Evolutionary conservation across 805 yeast genomes (phyloP), one percentile per base, ranked within the genome.

Genomic region (Nakazawaea populi): DNA sequence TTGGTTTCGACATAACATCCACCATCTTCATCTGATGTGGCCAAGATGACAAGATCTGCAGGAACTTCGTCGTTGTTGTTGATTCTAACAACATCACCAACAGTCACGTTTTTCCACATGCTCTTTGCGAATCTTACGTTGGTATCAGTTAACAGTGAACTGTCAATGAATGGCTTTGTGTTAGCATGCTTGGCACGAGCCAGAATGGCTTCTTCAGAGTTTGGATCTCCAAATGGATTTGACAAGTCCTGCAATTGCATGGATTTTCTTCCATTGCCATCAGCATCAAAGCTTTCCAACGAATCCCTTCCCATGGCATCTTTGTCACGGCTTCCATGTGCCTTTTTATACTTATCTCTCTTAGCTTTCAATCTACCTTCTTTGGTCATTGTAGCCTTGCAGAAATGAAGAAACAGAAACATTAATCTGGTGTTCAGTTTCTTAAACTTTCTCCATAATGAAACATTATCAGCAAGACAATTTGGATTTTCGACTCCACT

Each of bases 11-110:
- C 70, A 55, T 71, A 76, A 66, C 91, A 85, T 47, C 77, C 79
- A 47, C 84, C 85, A 57, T 85, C 89, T 1, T 73, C 65, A 60
- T 85, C 89, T 34, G 88, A 80, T 2, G 90, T 75, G 5, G 89
- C 73, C 6, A 87, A 61, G 35, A 86, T 64, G 44, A 85, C 71
- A 11, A 82, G 64, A 66, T 87, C 95, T 1, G 92, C 90, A 1
- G 95, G 95, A 6, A 85, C 75, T 68, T 86, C 92, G 61, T 87
- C 94, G 60, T 87, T 82, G 56, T 81, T 80, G 55, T 83, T 79
- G 29, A 87, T 74, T 59, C 91, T 72, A 29, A 87, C 75, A 46
- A 87, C 71, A 58, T 87, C 91, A 55, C 95, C 95, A 29, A 86
- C 90, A 42, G 70, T 66, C 36, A 87, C 78, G 58, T 78, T 80